Evolutionary conservation across 352 stramenopile species (phyloP).

Genomic region (Phytophthora boehmeriae): DNA sequence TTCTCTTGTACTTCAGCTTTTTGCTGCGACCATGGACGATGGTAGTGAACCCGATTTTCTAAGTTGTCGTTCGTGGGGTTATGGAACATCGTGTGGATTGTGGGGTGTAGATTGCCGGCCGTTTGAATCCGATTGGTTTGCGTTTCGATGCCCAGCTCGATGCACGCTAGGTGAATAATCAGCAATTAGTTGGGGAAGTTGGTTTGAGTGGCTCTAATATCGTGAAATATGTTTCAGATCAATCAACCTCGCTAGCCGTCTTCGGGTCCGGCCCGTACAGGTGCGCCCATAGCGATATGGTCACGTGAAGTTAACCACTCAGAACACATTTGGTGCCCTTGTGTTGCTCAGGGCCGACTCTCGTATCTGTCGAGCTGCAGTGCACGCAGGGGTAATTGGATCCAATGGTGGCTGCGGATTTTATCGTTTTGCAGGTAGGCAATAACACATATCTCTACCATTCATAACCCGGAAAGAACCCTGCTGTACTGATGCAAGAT

Average conservation of each 20-base stretch:
- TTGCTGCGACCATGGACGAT: constrained; percentile 64
- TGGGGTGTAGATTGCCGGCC: constrained; percentile 64
- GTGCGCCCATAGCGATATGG: constrained; percentile 14
- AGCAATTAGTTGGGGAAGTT: background rate
- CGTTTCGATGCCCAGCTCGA: constrained; percentile 71
- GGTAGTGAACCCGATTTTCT: constrained; percentile 59
- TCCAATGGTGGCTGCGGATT: constrained; percentile 73
- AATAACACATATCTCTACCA: background rate
- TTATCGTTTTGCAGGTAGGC: constrained; percentile 57
- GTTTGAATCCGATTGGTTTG: constrained; percentile 63
- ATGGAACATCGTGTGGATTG: constrained; percentile 62
- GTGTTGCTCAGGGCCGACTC: constrained; percentile 59
- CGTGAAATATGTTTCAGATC: constrained; percentile 40
- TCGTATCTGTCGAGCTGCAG: constrained; percentile 78
- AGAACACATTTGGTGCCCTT: background rate
- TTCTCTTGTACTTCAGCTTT: constrained; percentile 84
- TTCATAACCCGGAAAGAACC: background rate
- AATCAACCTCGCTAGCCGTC: constrained; percentile 64
- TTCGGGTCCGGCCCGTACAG: constrained; percentile 74
- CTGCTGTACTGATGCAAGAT: background rate
- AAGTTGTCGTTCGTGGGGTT: constrained; percentile 72
- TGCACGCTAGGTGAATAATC: constrained; percentile 61
- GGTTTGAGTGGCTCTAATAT: constrained; percentile 6
- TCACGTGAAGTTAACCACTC: background rate
- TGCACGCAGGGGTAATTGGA: constrained; percentile 75